These are phyloP conservation scores for Ramichloridium luteum DNA, from an alignment of 2,329 filamentous ascomycete genomes.

Conservation along the genomic window DNA sequence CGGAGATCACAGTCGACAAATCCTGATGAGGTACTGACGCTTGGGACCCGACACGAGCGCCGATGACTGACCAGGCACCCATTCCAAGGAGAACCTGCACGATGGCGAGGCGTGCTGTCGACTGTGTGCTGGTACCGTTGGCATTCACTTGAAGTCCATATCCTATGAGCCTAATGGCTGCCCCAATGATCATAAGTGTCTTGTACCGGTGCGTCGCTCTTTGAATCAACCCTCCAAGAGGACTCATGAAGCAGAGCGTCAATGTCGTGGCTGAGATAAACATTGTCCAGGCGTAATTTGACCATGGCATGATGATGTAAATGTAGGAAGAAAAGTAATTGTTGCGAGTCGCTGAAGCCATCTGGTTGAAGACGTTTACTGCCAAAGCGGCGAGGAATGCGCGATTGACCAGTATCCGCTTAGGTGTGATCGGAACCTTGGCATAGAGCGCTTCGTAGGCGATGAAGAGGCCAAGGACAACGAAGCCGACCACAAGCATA, in stretches of 20 bases:
- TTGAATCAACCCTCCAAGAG: constrained; percentile 24
- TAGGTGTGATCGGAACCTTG: constrained; percentile 15
- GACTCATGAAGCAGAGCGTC: constrained; percentile 28
- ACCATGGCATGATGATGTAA: constrained; percentile 32
- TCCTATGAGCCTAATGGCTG: constrained; percentile 25
- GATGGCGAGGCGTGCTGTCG: constrained; percentile 25
- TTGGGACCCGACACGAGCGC: constrained; percentile 30
- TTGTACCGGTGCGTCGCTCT: constrained; percentile 32
- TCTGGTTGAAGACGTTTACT: constrained; percentile 10
- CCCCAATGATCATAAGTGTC: constrained; percentile 29
- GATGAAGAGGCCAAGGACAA: constrained; percentile 5
- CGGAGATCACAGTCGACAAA: constrained; percentile 28
- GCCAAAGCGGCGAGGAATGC: constrained; percentile 13
- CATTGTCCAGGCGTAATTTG: constrained; percentile 31
- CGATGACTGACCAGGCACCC: constrained; percentile 30
- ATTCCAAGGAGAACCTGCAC: constrained; percentile 29
- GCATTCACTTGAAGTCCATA: constrained; percentile 26
- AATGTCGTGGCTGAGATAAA: constrained; percentile 31
- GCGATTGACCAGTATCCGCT: constrained; percentile 13
- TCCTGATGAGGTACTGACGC: constrained; percentile 35
- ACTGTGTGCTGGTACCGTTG: constrained; percentile 23
- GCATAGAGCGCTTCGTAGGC: constrained; percentile 8
- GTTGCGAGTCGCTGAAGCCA: constrained; percentile 11
- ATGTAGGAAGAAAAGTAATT: constrained; percentile 24
- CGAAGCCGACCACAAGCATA: constrained; percentile 6